Evolutionary conservation across 2,329 filamentous ascomycete genomes (phyloP).

Genomic region (Colletotrichum higginsianum): DNA sequence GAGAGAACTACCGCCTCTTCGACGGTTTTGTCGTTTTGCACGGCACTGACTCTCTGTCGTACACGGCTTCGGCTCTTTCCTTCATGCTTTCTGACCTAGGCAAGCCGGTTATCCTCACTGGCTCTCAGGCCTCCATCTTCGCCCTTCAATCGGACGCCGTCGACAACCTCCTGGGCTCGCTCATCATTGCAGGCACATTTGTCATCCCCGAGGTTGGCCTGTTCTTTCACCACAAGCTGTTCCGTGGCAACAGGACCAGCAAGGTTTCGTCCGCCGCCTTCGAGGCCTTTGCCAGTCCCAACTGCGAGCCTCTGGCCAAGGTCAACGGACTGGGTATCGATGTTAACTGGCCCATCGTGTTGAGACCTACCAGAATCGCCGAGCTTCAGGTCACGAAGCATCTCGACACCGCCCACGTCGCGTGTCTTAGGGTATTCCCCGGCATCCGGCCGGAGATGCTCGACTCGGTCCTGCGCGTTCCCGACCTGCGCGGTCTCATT

Average conservation of each 20-base stretch:
- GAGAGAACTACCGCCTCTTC: slow-evolving; percentile 88
- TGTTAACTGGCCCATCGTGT: slow-evolving; percentile 84
- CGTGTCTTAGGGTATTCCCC: slow-evolving; percentile 90
- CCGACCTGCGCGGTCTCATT: slow-evolving; percentile 85
- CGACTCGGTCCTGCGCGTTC: slow-evolving; percentile 83
- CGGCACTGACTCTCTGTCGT: slow-evolving; percentile 90
- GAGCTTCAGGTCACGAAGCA: slow-evolving; percentile 82
- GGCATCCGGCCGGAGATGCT: slow-evolving; percentile 96
- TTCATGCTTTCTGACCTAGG: slow-evolving; percentile 95
- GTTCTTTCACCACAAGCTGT: slow-evolving; percentile 93
- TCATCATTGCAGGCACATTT: slow-evolving; percentile 93
- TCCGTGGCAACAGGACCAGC: slow-evolving; percentile 88
- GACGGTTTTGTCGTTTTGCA: slow-evolving; percentile 94
- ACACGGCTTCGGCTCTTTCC: slow-evolving; percentile 90
- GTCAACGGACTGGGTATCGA: slow-evolving; percentile 86
- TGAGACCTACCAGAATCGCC: slow-evolving; percentile 80
- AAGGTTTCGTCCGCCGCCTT: slow-evolving; percentile 91
- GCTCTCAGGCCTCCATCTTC: slow-evolving; percentile 88
- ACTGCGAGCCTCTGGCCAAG: slow-evolving; percentile 83
- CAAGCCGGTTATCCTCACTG: slow-evolving; percentile 91
- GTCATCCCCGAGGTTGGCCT: slow-evolving; percentile 94
- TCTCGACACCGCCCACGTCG: slow-evolving; percentile 89
- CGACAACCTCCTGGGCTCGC: slow-evolving; percentile 88
- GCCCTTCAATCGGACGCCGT: slow-evolving; percentile 92
- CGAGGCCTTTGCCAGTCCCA: slow-evolving; percentile 91